These are phyloP conservation scores for Glonium stellatum DNA, from an alignment of 495 filamentous ascomycete genomes.

Conservation along the genomic window DNA sequence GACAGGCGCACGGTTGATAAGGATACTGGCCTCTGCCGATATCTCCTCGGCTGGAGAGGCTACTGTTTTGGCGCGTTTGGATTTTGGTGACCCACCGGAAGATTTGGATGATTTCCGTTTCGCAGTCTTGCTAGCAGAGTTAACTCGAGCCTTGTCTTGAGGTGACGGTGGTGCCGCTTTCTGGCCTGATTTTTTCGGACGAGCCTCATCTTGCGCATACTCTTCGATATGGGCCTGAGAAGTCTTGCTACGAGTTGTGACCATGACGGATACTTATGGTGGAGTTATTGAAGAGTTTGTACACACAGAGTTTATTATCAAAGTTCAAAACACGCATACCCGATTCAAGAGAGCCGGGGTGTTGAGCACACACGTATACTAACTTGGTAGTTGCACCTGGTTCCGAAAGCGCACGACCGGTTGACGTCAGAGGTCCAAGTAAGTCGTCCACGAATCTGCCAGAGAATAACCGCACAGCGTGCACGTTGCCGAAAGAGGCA, in stretches of 20 bases:
- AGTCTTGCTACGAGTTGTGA: conserved; percentile 7
- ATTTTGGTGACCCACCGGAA: neutral
- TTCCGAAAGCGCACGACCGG: neutral
- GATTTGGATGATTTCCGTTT: neutral
- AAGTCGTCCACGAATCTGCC: neutral
- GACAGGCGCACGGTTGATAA: conserved; percentile 25
- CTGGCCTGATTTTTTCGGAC: neutral
- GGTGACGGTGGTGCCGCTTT: neutral
- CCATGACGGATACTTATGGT: neutral
- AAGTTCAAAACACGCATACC: neutral
- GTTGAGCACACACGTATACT: no score
- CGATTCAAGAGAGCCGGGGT: neutral
- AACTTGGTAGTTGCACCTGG: neutral
- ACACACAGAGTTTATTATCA: neutral
- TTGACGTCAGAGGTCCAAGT: neutral
- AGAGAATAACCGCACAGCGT: neutral
- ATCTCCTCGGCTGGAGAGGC: neutral
- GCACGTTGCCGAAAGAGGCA: neutral
- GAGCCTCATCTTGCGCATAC: neutral
- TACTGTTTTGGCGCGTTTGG: neutral
- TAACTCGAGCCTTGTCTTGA: neutral
- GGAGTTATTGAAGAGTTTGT: neutral
- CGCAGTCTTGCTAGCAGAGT: neutral
- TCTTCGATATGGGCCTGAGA: conserved; percentile 1
- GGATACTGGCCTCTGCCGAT: neutral